Conservation (phyloP, 2,329 filamentous ascomycete species). For the Scleromitrula shiraiana region DNA sequence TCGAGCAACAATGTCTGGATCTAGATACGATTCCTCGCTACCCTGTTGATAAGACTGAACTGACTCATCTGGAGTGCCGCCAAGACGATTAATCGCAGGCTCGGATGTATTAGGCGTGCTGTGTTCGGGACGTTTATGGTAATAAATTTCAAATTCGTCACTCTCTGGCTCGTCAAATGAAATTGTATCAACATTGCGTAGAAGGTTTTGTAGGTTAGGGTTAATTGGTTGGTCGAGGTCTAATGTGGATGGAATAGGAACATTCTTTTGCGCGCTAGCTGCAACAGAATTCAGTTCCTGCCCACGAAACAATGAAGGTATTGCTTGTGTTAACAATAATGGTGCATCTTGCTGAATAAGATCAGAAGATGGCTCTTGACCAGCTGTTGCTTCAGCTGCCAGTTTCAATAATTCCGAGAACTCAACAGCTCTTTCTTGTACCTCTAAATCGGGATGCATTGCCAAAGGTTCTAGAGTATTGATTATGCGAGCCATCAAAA, state of each 20-base stretch:
- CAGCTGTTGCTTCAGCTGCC: constrained; percentile 70
- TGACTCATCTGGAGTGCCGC: constrained; percentile 38
- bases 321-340: constrained; percentile 78
- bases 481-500: constrained; percentile 75
- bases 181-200: constrained; percentile 48
- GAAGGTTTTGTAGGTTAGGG: constrained; percentile 57
- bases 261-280: constrained; percentile 71
- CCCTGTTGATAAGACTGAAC: constrained; percentile 50
- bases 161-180: constrained; percentile 45
- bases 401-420: constrained; percentile 85
- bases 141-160: constrained; percentile 59
- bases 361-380: constrained; percentile 51
- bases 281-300: constrained; percentile 87
- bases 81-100: constrained; percentile 48
- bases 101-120: constrained; percentile 38
- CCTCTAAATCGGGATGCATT: constrained; percentile 79
- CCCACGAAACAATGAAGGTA: constrained; percentile 79
- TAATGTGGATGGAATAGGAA: constrained; percentile 67
- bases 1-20: constrained; percentile 65
- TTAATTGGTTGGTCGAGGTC: constrained; percentile 81
- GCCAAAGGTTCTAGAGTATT: constrained; percentile 73
- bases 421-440: constrained; percentile 90
- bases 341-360: constrained; percentile 59
- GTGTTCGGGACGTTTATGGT: constrained; percentile 41
- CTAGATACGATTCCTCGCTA: constrained; percentile 57